Evolutionary conservation across 1,139 yeast genomes (phyloP).

Genomic region (Neolecta irregularis): DNA sequence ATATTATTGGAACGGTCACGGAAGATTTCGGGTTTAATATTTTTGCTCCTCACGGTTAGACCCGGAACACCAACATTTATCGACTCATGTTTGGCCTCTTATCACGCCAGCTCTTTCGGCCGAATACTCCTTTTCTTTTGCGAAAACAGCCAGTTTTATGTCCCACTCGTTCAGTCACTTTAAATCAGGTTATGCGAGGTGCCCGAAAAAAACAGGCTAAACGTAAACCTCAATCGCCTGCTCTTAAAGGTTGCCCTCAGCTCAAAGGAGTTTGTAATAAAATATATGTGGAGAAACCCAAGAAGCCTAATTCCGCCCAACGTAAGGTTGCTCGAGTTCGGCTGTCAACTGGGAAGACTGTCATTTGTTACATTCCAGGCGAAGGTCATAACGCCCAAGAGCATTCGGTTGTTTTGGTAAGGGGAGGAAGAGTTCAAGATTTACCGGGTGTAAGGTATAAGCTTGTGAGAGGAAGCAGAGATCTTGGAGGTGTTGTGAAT

Average conservation of each 20-base stretch:
- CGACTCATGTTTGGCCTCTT: no score
- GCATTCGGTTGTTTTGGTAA: slow-evolving; percentile 85
- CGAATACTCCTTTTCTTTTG: no score
- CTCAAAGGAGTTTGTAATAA: slow-evolving; percentile 13
- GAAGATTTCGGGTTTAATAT: no score
- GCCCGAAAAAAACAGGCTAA: slow-evolving; percentile 12
- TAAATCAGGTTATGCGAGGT: slow-evolving; percentile 17
- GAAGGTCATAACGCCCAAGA: slow-evolving; percentile 98
- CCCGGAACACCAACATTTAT: no score
- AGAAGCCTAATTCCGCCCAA: slow-evolving; percentile 96
- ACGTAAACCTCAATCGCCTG: slow-evolving; percentile 8
- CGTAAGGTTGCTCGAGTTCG: slow-evolving; percentile 94
- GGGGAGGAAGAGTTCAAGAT: slow-evolving; percentile 98
- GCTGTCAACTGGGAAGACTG: slow-evolving; percentile 73
- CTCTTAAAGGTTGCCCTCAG: slow-evolving; percentile 12
- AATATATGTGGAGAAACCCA: slow-evolving; percentile 42
- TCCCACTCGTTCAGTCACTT: no score
- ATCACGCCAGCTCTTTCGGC: no score
- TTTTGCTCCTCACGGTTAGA: no score
- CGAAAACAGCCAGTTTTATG: no score
- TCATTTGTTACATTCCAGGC: slow-evolving; percentile 92
- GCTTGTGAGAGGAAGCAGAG: slow-evolving; percentile 84
- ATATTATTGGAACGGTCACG: no score
- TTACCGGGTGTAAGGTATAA: slow-evolving; percentile 96
- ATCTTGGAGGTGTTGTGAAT: slow-evolving; percentile 88